Conservation (phyloP, 1,139 yeast species). For the Candida sojae region DNA sequence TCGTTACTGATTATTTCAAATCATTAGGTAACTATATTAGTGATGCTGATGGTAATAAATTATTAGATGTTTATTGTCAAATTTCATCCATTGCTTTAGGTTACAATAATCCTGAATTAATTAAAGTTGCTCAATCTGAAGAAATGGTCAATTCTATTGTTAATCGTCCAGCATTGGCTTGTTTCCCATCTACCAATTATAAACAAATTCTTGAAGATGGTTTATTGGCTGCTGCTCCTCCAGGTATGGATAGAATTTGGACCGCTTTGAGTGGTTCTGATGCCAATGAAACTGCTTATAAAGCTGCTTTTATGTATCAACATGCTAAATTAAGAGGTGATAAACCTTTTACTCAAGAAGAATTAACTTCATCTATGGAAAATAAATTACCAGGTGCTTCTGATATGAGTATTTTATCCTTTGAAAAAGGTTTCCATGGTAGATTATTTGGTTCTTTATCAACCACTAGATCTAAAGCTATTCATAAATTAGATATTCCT, state of each 20-base stretch:
- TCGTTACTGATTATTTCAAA: conserved; percentile 64
- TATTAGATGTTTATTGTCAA: conserved; percentile 69
- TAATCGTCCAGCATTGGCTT: conserved; percentile 75
- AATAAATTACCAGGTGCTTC: conserved; percentile 71
- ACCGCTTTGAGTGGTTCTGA: conserved; percentile 73
- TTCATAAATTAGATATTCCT: conserved; percentile 75
- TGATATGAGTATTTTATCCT: conserved; percentile 65
- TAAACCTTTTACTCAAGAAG: conserved; percentile 55
- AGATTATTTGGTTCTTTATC: conserved; percentile 74
- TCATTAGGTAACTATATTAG: conserved; percentile 70
- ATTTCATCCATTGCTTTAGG: conserved; percentile 76
- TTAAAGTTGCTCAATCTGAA: conserved; percentile 59
- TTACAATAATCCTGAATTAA: conserved; percentile 71
- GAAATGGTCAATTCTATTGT: conserved; percentile 69
- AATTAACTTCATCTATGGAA: conserved; percentile 61
- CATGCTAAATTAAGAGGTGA: conserved; percentile 60
- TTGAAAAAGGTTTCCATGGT: conserved; percentile 75
- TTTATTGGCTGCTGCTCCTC: conserved; percentile 67
- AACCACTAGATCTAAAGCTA: conserved; percentile 72
- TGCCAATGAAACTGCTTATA: conserved; percentile 76
- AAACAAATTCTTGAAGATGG: conserved; percentile 53
- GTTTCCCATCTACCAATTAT: conserved; percentile 66
- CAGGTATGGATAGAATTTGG: conserved; percentile 66
- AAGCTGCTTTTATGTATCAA: conserved; percentile 78
- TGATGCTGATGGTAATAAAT: conserved; percentile 69